Base-by-base conservation (phyloP, 345 rosid genomes). In the Ailanthus altissimus region DNA sequence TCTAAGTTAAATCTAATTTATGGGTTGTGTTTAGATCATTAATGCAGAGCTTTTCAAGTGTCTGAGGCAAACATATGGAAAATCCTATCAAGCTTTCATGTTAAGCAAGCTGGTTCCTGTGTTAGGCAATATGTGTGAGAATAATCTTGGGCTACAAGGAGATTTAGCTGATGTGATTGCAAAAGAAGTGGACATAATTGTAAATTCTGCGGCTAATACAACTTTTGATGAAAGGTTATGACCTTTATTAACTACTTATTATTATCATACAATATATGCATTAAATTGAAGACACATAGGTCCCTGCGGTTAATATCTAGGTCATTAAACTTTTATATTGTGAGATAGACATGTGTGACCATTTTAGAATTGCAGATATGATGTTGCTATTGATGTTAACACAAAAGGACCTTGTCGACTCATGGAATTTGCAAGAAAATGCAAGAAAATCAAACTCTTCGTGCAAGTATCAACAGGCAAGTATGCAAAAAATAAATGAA, bases 31-130 rank as follows among this genome's bases (percentile, higher is more conserved):
- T 32, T 83, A 92, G 98, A 91, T 96, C 67, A 87, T 90, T 78
- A 77, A 86, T 81, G 83, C 97, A 57, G 98, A 93, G 82, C 92
- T 96, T 68, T 96, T 93, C 86, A 90, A 86, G 83, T 81, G 81
- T 82, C 87, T 96, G 45, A 88, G 75, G 72, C 92, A 92, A 78
- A 85, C 89, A 60, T 85, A 93, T 68, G 98, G 98, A 76, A 80
- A 86, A 83, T 90, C 98, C 32, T 96, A 86, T 77, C 82, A 88
- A 75, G 79, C 90, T 74, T 92, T 95, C 88, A 87, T 92, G 93
- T 70, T 89, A 76, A 85, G 86, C 84, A 95, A 95, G 83, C 88
- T 95, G 64, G 86, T 92, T 21, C 99, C 99, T 62, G 94, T 90
- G 72, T 87, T 84, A 0, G 97, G 99, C 76, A 85, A 93, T 81